Evolutionary conservation across 2,329 filamentous ascomycete genomes (phyloP).

Genomic region (Stagonosporopsis vannaccii): DNA sequence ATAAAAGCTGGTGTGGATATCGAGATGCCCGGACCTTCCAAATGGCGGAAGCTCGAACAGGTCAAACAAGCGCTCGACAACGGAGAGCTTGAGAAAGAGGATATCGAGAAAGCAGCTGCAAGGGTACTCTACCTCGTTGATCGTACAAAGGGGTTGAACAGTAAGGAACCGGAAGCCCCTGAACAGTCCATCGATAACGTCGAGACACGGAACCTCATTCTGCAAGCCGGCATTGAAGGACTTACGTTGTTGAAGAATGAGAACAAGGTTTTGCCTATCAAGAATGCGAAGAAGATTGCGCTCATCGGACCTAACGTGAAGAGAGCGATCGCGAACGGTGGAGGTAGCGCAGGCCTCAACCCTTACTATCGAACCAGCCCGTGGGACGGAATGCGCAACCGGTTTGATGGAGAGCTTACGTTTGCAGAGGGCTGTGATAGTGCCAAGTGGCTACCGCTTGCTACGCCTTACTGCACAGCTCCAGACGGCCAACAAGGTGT

Average conservation of each 20-base stretch:
- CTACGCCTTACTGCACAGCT: conserved; percentile 65
- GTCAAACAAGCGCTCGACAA: conserved; percentile 44
- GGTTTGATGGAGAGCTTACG: conserved; percentile 62
- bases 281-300: conserved; percentile 65
- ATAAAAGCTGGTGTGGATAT: conserved; percentile 50
- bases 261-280: conserved; percentile 64
- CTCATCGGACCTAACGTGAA: conserved; percentile 74
- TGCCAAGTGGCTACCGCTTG: conserved; percentile 70
- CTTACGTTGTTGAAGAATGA: conserved; percentile 72
- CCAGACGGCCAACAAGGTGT: conserved; percentile 67
- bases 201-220: conserved; percentile 67
- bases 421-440: conserved; percentile 70
- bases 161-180: conserved; percentile 63
- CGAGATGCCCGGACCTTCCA: conserved; percentile 52
- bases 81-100: conserved; percentile 58
- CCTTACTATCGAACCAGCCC: conserved; percentile 73
- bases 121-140: conserved; percentile 70
- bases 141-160: conserved; percentile 64
- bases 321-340: conserved; percentile 71
- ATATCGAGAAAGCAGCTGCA: conserved; percentile 52
- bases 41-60: conserved; percentile 49
- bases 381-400: conserved; percentile 66
- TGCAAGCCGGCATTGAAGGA: conserved; percentile 67
- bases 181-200: conserved; percentile 62
- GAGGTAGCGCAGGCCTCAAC: conserved; percentile 72